These are phyloP conservation scores for Durotheca rogersii DNA, from an alignment of 495 filamentous ascomycete genomes.

Conservation along the genomic window DNA sequence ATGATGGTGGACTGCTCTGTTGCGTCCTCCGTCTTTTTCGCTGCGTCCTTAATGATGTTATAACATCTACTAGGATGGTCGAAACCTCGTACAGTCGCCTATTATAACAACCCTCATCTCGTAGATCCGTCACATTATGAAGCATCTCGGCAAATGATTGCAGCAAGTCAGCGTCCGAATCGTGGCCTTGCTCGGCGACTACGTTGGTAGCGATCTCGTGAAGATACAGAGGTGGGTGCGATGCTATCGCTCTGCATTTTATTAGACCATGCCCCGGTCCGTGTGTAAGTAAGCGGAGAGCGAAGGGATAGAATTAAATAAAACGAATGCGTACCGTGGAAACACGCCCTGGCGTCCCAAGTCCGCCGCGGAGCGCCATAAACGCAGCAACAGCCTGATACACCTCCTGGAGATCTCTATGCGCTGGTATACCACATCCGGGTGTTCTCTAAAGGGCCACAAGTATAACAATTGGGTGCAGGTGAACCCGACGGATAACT, in stretches of 20 bases:
- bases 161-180: slow-evolving; percentile 10
- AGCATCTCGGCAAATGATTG: slow-evolving; percentile 17
- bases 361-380: slow-evolving; percentile 8
- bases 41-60: slow-evolving; percentile 1
- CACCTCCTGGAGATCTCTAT: slow-evolving; percentile 7
- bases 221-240: slow-evolving; percentile 21
- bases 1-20: slow-evolving; percentile 1
- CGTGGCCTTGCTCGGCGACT: slow-evolving; percentile 1
- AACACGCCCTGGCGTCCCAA: slow-evolving; percentile 4
- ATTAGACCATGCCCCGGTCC: too few relatives aligned
- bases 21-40: slow-evolving; percentile 12
- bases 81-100: slow-evolving; percentile 7
- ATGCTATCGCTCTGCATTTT: slow-evolving; percentile 12
- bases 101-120: slow-evolving; percentile 9
- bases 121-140: slow-evolving; percentile 2
- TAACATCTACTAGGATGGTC: slow-evolving; percentile 6
- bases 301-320: too few relatives aligned
- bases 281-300: too few relatives aligned
- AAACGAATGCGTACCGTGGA: slow-evolving; percentile 11
- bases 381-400: slow-evolving; percentile 9
- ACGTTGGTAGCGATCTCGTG: slow-evolving; percentile 6
- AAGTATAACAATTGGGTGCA: slow-evolving; percentile 14
- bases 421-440: neutral
- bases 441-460: slow-evolving; percentile 15
- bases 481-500: slow-evolving; percentile 4